Percentiles rank a stretch among this genome's conserved stretches.
phyloP scores from a whole-genome alignment of 73 alveolate genomes.

The Paramecium caudatum region DNA sequence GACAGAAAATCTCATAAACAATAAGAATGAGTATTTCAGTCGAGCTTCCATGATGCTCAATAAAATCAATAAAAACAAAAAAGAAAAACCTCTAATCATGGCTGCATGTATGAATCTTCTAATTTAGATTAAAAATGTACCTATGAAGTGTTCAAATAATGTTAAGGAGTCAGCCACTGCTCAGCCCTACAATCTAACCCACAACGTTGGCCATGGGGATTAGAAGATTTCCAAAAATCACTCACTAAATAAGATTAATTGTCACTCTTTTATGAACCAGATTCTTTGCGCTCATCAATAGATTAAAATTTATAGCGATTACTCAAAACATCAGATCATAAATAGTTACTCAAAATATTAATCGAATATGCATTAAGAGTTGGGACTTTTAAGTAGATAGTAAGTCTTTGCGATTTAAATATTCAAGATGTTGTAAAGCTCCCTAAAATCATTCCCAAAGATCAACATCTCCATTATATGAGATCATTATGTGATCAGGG shows the following conservation, averaged over 20 bases:
- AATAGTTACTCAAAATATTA: slow-evolving; percentile 48
- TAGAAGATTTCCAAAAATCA: slow-evolving; percentile 57
- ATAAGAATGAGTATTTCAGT: slow-evolving; percentile 15
- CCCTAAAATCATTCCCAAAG: slow-evolving; percentile 51
- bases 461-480: slow-evolving; percentile 71
- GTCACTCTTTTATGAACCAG: slow-evolving; percentile 58
- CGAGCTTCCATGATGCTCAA: slow-evolving; percentile 49
- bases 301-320: slow-evolving; percentile 54
- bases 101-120: slow-evolving; percentile 1
- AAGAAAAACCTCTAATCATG: slow-evolving; percentile 21
- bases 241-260: not conserved
- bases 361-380: slow-evolving; percentile 73
- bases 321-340: not conserved
- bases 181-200: slow-evolving; percentile 27
- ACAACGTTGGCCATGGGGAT: slow-evolving; percentile 62
- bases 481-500: slow-evolving; percentile 81
- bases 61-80: slow-evolving; percentile 4
- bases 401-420: slow-evolving; percentile 41
- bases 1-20: not conserved
- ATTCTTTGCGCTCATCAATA: not conserved
- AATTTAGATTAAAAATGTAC: slow-evolving; percentile 18
- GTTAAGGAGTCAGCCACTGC: not conserved
- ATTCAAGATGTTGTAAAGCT: not conserved
- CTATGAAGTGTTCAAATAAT: slow-evolving; percentile 29
- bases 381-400: slow-evolving; percentile 73